Evolutionary conservation across 192 early-diverging fungal species (phyloP).

Genomic region (Entomortierella parvispora): DNA sequence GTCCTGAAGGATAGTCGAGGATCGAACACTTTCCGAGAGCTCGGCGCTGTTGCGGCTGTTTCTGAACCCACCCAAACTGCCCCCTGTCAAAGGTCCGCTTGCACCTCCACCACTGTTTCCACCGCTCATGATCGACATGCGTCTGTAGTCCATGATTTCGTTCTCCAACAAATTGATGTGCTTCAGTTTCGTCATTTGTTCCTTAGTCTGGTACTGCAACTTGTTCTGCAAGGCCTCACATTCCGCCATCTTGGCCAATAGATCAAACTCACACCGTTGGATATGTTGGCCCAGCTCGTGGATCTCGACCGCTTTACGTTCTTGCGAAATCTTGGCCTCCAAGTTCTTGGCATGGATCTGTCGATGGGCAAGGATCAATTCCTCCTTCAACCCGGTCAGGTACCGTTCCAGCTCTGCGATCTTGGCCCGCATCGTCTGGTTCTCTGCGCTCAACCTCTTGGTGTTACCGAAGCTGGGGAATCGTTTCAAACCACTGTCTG

Average conservation of each 20-base stretch:
- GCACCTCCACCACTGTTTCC: background rate
- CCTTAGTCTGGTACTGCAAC: conserved; percentile 26
- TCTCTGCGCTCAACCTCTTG: conserved; percentile 23
- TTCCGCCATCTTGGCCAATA: conserved; percentile 19
- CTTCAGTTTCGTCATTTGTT: conserved; percentile 29
- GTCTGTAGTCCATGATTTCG: conserved; percentile 27
- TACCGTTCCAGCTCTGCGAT: conserved; percentile 39
- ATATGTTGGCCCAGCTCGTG: conserved; percentile 32
- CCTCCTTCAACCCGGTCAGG: conserved; percentile 37
- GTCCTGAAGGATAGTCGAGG: background rate
- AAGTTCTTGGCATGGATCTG: conserved; percentile 28
- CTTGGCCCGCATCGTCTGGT: conserved; percentile 21
- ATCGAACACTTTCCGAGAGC: conserved; percentile 13
- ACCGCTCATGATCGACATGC: conserved; percentile 29
- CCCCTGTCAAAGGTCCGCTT: background rate
- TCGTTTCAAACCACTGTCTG: background rate
- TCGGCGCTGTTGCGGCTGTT: conserved; percentile 15
- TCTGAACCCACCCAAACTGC: background rate
- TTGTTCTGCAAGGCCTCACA: conserved; percentile 31
- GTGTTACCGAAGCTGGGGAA: conserved; percentile 15
- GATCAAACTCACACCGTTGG: conserved; percentile 33
- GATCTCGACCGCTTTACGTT: conserved; percentile 25
- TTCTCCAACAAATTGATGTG: conserved; percentile 35
- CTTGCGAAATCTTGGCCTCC: conserved; percentile 21
- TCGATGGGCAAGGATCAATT: conserved; percentile 24